A percentile compares a stretch with the other conserved stretches of the same genome.
These are phyloP conservation scores for Orbilia oligospora DNA, from an alignment of 2,329 filamentous ascomycete genomes.

Conservation along the genomic window DNA sequence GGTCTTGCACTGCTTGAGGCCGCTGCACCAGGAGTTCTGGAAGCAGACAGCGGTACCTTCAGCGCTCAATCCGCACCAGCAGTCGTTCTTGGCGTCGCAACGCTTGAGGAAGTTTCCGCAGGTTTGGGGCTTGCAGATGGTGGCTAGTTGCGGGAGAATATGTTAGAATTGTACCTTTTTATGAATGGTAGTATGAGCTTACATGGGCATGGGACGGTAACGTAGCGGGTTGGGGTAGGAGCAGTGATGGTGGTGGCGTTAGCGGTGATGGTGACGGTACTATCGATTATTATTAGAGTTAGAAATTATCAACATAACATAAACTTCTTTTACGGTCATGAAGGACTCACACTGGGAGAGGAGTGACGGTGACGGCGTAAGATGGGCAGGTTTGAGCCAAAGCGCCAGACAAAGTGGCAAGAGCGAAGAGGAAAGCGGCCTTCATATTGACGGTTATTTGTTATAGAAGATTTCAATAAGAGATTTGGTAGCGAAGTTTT, in stretches of 20 bases:
- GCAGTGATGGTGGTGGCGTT: conserved; percentile 54
- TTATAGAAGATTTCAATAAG: not conserved
- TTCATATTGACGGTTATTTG: conserved; percentile 44
- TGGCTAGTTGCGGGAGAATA: conserved; percentile 14
- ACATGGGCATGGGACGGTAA: conserved; percentile 58
- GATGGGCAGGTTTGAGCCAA: conserved; percentile 55
- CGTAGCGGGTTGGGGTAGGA: conserved; percentile 43
- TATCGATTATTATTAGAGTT: conserved; percentile 6
- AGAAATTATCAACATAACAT: not conserved
- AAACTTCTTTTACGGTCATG: not conserved
- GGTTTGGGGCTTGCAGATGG: conserved; percentile 55
- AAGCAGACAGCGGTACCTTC: conserved; percentile 55
- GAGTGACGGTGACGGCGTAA: conserved; percentile 54
- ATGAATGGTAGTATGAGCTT: conserved; percentile 5
- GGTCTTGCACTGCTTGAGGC: conserved; percentile 44
- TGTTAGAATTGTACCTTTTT: not conserved
- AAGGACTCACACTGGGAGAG: conserved; percentile 50
- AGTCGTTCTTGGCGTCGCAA: conserved; percentile 50
- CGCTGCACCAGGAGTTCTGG: conserved; percentile 57
- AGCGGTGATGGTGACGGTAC: conserved; percentile 49
- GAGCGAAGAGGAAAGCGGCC: conserved; percentile 36
- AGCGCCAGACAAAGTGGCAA: conserved; percentile 38
- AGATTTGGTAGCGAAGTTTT: not conserved
- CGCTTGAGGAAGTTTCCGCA: conserved; percentile 58
- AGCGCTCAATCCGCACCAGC: conserved; percentile 56